A percentile compares a stretch with the other conserved stretches of the same genome.
Evolutionary conservation across 2,329 filamentous ascomycete species (phyloP).

Genomic region (Acarospora socialis): DNA sequence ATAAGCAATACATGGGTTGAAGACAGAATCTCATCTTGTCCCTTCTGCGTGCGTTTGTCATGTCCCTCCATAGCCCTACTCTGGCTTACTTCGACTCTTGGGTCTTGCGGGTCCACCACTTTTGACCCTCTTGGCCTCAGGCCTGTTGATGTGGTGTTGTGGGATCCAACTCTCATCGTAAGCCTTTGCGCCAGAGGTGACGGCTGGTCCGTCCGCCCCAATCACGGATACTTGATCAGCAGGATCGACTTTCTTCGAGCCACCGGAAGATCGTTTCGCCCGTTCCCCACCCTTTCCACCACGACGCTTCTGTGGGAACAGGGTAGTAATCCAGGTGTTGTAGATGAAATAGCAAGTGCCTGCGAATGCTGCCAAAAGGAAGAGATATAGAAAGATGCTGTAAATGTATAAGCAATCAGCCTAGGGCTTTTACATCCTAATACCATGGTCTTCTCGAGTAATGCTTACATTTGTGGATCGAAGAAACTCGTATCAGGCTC

Average conservation of each 20-base stretch:
- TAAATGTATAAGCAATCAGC: slow-evolving; percentile 6
- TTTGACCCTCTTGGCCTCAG: slow-evolving; percentile 51
- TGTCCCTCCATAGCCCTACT: no score
- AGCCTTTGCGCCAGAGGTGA: slow-evolving; percentile 53
- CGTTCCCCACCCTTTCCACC: slow-evolving; percentile 51
- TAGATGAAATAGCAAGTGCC: slow-evolving; percentile 92
- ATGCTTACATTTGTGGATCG: slow-evolving; percentile 80
- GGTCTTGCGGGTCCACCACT: slow-evolving; percentile 25
- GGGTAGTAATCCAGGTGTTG: slow-evolving; percentile 89
- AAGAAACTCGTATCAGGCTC: slow-evolving; percentile 85
- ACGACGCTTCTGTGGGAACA: slow-evolving; percentile 72
- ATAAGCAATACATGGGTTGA: no score
- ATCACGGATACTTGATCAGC: slow-evolving; percentile 46
- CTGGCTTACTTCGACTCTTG: slow-evolving; percentile 27
- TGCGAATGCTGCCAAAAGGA: slow-evolving; percentile 64
- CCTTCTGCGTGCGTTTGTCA: no score
- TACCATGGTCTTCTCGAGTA: no score
- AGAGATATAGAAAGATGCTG: slow-evolving; percentile 94
- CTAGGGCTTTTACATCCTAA: no score
- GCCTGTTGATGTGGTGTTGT: slow-evolving; percentile 73
- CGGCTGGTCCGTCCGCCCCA: slow-evolving; percentile 55
- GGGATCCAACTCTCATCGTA: slow-evolving; percentile 95
- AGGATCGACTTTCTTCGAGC: slow-evolving; percentile 53
- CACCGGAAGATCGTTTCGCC: slow-evolving; percentile 44
- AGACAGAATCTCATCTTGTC: no score